Base-by-base conservation (phyloP, 306 rosid species). In the Casuarina glauca region DNA sequence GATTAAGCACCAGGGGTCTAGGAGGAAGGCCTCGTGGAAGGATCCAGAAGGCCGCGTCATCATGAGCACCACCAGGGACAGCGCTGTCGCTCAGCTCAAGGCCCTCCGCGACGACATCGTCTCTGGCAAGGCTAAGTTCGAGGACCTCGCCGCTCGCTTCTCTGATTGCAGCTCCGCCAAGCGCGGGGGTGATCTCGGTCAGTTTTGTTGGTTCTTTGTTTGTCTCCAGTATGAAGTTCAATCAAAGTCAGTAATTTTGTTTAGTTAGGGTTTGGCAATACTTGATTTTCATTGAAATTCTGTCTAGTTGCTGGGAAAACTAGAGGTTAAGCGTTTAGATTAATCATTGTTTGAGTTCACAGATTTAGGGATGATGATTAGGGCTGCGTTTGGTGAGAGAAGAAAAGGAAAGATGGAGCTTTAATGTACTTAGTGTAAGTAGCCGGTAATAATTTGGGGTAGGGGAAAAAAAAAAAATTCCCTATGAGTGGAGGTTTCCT, bases 131-230 rank as follows among this genome's bases (percentile, higher is more conserved):
- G 85, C 80, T 20, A 87, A 78, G 38, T 95, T 95, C 49, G 91
- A 90, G 52, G 96, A 90, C 13, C 38, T 91, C 52, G 97, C 99
- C 6, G 63, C 97, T 80, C 91, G 91, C 26, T 46, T 74, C 86
- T 95, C 99, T 46, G 99, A 95, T 83, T 95, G 99, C 80, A 93
- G 91, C 89, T 93, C 97, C 61, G 97, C 99, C 83, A 95, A 95
- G 82, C 97, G 98, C 15, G 97, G 94, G 52, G 99, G 99, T 38
- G 99, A 95, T 87, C 96, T 95, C 0, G 97, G 99, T 95, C 7
- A 36, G 91, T 75, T 15, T 10, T 6, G 17, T 49, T 26, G 54
- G 19, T 11, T 36, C 49, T 42, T 15, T 35, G 1, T 5, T 39
- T 42, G 6, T 10, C 43, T 20, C 15, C 12, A 13, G 32, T 55